Percentiles rank a stretch among this genome's conserved stretches.
phyloP scores from a whole-genome alignment of 73 alveolate species.

The Halteria grandinella region DNA sequence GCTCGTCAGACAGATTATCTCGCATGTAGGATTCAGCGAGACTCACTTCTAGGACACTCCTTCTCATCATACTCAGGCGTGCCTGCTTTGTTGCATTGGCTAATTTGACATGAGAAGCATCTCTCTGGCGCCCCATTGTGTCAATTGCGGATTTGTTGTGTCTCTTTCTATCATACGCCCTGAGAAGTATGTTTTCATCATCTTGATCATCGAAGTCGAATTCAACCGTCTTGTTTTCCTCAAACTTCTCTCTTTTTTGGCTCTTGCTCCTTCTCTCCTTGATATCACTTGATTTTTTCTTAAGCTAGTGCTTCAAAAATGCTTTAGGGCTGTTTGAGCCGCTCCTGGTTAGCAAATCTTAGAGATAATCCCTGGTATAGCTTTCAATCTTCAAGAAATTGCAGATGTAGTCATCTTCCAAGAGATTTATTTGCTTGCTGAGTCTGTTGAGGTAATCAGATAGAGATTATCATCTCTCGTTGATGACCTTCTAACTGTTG shows the following conservation, averaged over 20 bases:
- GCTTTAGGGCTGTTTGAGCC: background rate
- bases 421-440: background rate
- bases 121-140: too few relatives aligned
- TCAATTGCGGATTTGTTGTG: too few relatives aligned
- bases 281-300: background rate
- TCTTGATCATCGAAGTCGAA: background rate
- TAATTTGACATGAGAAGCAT: too few relatives aligned
- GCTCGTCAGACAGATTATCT: slow-evolving; percentile 34
- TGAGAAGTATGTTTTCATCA: background rate
- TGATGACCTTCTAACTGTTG: slow-evolving; percentile 30
- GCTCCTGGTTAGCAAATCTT: background rate
- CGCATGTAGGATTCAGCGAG: background rate
- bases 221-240: background rate
- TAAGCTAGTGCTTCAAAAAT: background rate
- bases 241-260: background rate
- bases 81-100: background rate
- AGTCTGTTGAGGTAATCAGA: slow-evolving; percentile 20
- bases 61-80: background rate
- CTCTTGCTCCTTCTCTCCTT: background rate
- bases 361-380: background rate
- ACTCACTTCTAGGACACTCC: background rate
- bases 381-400: slow-evolving; percentile 18
- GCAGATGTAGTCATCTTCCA: slow-evolving; percentile 29
- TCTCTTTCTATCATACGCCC: slow-evolving; percentile 36
- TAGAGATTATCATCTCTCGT: background rate